Percentiles rank a stretch among this genome's conserved stretches.
Evolutionary conservation across 2,329 filamentous ascomycete species (phyloP).

Genomic region (Mycocentrospora acerina): DNA sequence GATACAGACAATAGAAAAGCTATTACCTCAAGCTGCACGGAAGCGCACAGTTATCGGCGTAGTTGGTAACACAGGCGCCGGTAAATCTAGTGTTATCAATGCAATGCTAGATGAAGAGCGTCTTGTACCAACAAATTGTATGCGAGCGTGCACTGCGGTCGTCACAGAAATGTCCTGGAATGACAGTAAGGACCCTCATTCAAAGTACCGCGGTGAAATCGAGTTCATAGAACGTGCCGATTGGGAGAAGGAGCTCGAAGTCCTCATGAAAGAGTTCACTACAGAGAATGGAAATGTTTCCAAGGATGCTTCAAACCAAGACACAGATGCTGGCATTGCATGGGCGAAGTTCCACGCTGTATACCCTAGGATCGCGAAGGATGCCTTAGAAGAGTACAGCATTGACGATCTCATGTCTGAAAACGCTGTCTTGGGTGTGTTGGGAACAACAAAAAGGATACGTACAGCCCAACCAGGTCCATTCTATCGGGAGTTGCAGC

Average conservation of each 20-base stretch:
- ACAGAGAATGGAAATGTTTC: constrained; percentile 44
- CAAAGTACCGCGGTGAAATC: constrained; percentile 57
- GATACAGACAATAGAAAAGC: constrained; percentile 45
- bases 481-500: constrained; percentile 52
- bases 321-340: constrained; percentile 52
- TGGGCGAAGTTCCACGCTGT: constrained; percentile 56
- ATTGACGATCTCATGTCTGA: constrained; percentile 48
- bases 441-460: constrained; percentile 51
- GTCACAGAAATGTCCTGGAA: constrained; percentile 64
- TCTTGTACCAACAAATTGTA: constrained; percentile 58
- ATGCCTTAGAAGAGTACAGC: constrained; percentile 40
- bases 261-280: constrained; percentile 53
- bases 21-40: constrained; percentile 43
- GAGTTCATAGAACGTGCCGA: constrained; percentile 57
- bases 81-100: constrained; percentile 65
- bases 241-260: constrained; percentile 56
- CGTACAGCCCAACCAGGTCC: constrained; percentile 34
- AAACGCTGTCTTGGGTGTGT: constrained; percentile 42
- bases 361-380: constrained; percentile 47
- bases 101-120: constrained; percentile 63
- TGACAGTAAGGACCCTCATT: constrained; percentile 38
- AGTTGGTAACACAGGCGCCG: constrained; percentile 62
- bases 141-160: constrained; percentile 63
- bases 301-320: constrained; percentile 42
- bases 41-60: constrained; percentile 58